Conservation (phyloP, 345 rosid species). For the Salix exigua region DNA sequence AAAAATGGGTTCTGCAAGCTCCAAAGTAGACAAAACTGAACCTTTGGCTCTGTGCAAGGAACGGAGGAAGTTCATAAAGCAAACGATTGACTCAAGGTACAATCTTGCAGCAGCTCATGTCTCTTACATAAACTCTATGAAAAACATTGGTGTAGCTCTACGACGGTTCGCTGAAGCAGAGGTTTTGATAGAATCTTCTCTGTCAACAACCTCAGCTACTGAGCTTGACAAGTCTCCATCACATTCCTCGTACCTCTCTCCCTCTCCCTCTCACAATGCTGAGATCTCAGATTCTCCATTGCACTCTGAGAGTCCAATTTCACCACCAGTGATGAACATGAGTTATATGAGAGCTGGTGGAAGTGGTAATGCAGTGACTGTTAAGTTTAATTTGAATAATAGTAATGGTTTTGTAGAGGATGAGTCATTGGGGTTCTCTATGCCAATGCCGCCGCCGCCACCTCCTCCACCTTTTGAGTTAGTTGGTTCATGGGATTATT, state of each 20-base stretch:
- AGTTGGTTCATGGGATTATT: constrained; percentile 74
- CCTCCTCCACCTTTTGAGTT: constrained; percentile 46
- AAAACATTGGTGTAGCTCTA: constrained; percentile 65
- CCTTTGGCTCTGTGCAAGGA: constrained; percentile 68
- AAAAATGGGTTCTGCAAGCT: constrained; percentile 70
- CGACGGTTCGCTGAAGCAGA: constrained; percentile 80
- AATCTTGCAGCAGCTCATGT: constrained; percentile 86
- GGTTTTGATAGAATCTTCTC: constrained; percentile 50
- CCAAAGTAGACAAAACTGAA: constrained; percentile 56
- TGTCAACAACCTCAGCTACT: constrained; percentile 57
- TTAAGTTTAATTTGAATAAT: constrained; percentile 43
- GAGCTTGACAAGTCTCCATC: constrained; percentile 83
- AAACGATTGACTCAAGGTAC: constrained; percentile 74
- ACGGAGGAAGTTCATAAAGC: constrained; percentile 66
- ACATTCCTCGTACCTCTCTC: constrained; percentile 67
- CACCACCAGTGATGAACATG: constrained; percentile 33
- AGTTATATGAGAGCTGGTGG: constrained; percentile 53
- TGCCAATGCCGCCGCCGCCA: constrained; percentile 52
- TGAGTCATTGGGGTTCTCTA: constrained; percentile 30
- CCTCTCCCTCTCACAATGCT: constrained; percentile 51
- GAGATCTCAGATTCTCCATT: constrained; percentile 62
- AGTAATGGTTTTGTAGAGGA: constrained; percentile 38
- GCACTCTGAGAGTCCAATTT: constrained; percentile 40
- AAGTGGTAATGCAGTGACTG: constrained; percentile 41
- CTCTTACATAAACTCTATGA: constrained; percentile 73